A percentile compares a stretch with the other conserved stretches of the same genome.
These are phyloP conservation scores for Podospora bellae-mahoneyi DNA, from an alignment of 495 filamentous ascomycete genomes.

Conservation along the genomic window DNA sequence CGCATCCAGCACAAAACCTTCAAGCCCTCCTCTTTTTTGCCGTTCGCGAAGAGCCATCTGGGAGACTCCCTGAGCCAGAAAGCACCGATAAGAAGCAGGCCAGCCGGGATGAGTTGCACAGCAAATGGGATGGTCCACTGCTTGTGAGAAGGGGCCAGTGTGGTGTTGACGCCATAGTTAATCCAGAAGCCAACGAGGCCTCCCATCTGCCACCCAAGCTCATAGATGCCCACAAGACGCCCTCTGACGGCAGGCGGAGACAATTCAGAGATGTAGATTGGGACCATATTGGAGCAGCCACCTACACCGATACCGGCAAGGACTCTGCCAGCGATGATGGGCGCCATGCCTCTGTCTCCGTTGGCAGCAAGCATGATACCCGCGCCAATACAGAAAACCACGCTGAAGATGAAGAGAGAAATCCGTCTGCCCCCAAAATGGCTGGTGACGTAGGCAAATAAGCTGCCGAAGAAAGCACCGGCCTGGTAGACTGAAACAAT, in stretches of 20 bases:
- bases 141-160: conserved; percentile 40
- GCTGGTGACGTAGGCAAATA: conserved; percentile 57
- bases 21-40: conserved; percentile 53
- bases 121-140: conserved; percentile 59
- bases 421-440: conserved; percentile 57
- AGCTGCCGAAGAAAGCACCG: conserved; percentile 63
- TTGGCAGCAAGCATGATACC: conserved; percentile 62
- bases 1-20: conserved; percentile 63
- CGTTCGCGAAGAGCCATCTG: conserved; percentile 60
- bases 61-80: conserved; percentile 60
- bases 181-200: conserved; percentile 74
- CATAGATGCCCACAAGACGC: conserved; percentile 61
- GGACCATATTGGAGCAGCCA: conserved; percentile 49
- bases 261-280: conserved; percentile 59
- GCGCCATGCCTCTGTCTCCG: conserved; percentile 53
- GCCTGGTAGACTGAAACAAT: conserved; percentile 69
- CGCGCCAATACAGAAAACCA: conserved; percentile 61
- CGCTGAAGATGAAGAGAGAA: conserved; percentile 51
- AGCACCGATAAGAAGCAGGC: conserved; percentile 45
- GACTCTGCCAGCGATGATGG: conserved; percentile 57
- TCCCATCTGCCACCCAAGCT: conserved; percentile 70
- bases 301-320: conserved; percentile 54
- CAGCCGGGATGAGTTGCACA: conserved; percentile 55
- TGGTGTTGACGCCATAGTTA: conserved; percentile 53
- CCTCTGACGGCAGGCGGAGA: conserved; percentile 54